Evolutionary conservation across 2,329 filamentous ascomycete species (phyloP), one percentile per base, ranked within the genome.

Genomic region (Rhynchosporium agropyri): DNA sequence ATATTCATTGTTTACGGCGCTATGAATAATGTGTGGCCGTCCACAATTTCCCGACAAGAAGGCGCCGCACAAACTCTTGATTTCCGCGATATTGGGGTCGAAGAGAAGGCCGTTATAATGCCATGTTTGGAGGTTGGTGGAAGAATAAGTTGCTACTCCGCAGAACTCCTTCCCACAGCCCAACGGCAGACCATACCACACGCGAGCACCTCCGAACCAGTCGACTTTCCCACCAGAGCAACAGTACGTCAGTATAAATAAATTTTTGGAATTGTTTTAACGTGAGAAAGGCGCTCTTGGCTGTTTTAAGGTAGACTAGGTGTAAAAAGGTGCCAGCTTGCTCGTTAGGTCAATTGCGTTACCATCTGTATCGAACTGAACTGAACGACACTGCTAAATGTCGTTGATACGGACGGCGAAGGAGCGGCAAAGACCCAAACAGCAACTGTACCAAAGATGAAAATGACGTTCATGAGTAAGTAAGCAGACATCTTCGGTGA

Each of bases 331-430:
- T 15, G 15, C 9, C 1, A 20, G 45, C 48, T 15, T 45, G 45
- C 58, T 60, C 1, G 58, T 60, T 9, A 67, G 58, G 48, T 71
- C 69, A 26, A 71, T 69, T 28, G 67, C 66, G 53, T 70, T 68
- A 3, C 70, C 68, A 40, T 70, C 61, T 4, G 67, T 70, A 50
- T 70, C 67, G 33, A 71, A 70, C 29, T 62, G 64, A 45, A 70
- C 29, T 62, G 60, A 26, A 66, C 42, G 15, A 40, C 28, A 42
- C 68, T 68, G 29, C 45, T 61, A 40, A 69, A 67, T 2, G 66
- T 68, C 28, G 68, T 58, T n/a, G 61, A 43, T 12, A 64, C 58
- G 15, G 62, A 62, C n/a, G 61, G 49, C 15, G 48, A 62, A 26
- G 63, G 45, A 26, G 53, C 45, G 40, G 62, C 50, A 26, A 53